Evolutionary conservation across 768 basidiomycete species (phyloP).

Genomic region (Melanogaster broomeanus): DNA sequence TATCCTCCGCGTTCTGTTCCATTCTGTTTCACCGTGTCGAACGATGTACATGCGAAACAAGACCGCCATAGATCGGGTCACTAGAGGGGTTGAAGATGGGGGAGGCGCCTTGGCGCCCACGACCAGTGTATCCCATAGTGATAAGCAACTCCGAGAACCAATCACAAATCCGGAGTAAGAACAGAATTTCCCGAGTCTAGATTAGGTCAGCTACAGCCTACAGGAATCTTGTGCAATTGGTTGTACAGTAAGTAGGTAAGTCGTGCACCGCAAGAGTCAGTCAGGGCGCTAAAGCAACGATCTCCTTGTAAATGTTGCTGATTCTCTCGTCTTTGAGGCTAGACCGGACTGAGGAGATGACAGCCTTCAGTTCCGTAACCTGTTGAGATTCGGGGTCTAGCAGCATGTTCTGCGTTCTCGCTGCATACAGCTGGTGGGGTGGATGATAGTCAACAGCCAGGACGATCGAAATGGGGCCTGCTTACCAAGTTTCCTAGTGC

Average conservation of each 20-base stretch:
- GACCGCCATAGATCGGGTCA: conserved; percentile 22
- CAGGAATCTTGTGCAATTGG: too few species aligned
- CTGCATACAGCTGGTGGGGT: conserved; percentile 47
- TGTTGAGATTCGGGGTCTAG: conserved; percentile 40
- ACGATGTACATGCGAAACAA: conserved; percentile 60
- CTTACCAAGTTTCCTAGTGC: conserved; percentile 74
- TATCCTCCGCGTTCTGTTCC: conserved; percentile 60
- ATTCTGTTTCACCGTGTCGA: conserved; percentile 79
- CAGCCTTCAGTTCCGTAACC: conserved; percentile 40
- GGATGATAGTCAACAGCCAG: conserved; percentile 6
- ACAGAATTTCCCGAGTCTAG: too few species aligned
- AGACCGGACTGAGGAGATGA: conserved; percentile 40
- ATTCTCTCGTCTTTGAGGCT: conserved; percentile 64
- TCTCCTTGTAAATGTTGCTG: conserved; percentile 49
- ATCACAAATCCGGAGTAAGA: too few species aligned
- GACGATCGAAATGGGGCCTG: conserved; percentile 3
- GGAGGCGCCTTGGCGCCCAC: not conserved
- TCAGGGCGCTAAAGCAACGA: conserved; percentile 39
- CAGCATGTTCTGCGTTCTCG: conserved; percentile 37
- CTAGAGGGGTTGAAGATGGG: not conserved
- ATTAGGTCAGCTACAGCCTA: too few species aligned
- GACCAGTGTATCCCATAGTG: too few species aligned
- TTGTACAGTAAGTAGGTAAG: not conserved
- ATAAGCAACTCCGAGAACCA: too few species aligned
- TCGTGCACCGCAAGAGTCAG: not conserved